Conservation (phyloP, 257 asterid species). For the Nicotiana benthamiana region DNA sequence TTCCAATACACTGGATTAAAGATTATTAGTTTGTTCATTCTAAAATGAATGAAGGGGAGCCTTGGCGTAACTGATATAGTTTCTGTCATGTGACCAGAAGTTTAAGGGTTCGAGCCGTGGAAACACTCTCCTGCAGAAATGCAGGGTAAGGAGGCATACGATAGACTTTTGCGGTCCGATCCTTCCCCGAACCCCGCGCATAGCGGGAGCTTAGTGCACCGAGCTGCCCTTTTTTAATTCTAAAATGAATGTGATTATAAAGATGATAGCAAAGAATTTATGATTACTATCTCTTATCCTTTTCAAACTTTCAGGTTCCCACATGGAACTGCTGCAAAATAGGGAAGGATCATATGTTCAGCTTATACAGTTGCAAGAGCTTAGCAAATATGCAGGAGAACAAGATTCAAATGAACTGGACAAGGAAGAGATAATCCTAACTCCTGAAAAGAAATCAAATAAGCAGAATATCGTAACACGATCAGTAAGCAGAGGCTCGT, state of each 20-base stretch:
- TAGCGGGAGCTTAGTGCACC: too few species aligned
- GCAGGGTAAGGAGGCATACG: too few species aligned
- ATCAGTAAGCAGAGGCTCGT: slow-evolving; percentile 51
- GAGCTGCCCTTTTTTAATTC: too few species aligned
- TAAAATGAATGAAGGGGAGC: too few species aligned
- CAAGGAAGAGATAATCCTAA: slow-evolving; percentile 20
- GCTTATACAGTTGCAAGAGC: slow-evolving; percentile 47
- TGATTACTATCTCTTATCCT: background rate
- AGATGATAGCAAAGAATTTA: background rate
- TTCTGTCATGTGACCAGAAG: too few species aligned
- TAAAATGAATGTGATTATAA: background rate
- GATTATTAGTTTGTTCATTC: background rate
- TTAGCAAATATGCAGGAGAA: slow-evolving; percentile 30
- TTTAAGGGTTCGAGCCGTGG: too few species aligned
- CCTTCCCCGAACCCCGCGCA: too few species aligned
- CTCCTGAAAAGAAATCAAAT: slow-evolving; percentile 39
- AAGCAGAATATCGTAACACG: slow-evolving; percentile 30
- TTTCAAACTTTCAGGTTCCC: slow-evolving; percentile 33
- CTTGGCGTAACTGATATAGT: too few species aligned
- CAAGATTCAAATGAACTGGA: slow-evolving; percentile 26
- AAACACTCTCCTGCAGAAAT: too few species aligned
- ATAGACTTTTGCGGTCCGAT: too few species aligned
- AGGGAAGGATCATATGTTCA: slow-evolving; percentile 49
- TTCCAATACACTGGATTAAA: background rate
- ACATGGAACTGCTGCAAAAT: slow-evolving; percentile 32